Percentiles rank a stretch among this genome's conserved stretches.
phyloP scores from a whole-genome alignment of 2,329 filamentous ascomycete species.

The Neonectria ditissima region DNA sequence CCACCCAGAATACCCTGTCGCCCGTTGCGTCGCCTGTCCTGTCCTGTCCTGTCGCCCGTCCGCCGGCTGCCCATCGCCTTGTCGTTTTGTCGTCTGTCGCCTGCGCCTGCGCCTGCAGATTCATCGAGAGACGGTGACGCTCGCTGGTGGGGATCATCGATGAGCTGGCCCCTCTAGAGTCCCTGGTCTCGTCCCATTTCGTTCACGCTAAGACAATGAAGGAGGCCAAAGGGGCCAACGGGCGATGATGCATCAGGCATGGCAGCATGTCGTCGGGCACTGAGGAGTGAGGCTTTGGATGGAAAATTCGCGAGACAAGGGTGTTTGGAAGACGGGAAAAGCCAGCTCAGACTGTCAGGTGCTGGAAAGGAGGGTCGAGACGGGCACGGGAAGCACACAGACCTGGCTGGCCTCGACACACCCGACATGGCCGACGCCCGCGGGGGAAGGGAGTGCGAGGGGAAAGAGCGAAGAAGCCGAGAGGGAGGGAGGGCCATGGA shows the following conservation, averaged over 20 bases:
- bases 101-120: constrained; percentile 40
- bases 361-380: constrained; percentile 28
- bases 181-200: constrained; percentile 46
- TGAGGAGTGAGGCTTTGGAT: constrained; percentile 37
- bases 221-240: constrained; percentile 31
- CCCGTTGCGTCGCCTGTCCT: background rate
- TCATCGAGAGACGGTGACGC: constrained; percentile 47
- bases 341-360: constrained; percentile 22
- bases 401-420: background rate
- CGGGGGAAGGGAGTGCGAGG: background rate
- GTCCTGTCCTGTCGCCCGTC: background rate
- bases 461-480: background rate
- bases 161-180: constrained; percentile 46
- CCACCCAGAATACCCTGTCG: constrained; percentile 36
- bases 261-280: constrained; percentile 43
- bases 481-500: background rate
- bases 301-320: constrained; percentile 20
- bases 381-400: background rate
- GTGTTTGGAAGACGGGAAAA: constrained; percentile 15
- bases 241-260: constrained; percentile 47
- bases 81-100: background rate
- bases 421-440: background rate
- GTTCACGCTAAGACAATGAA: constrained; percentile 41
- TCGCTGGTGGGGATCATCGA: constrained; percentile 45
- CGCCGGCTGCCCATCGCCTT: background rate